Evolutionary conservation across 202 grass and related monocot species (phyloP), one percentile per base, ranked within the genome.

Genomic region (Schoenoplectus triqueter): DNA sequence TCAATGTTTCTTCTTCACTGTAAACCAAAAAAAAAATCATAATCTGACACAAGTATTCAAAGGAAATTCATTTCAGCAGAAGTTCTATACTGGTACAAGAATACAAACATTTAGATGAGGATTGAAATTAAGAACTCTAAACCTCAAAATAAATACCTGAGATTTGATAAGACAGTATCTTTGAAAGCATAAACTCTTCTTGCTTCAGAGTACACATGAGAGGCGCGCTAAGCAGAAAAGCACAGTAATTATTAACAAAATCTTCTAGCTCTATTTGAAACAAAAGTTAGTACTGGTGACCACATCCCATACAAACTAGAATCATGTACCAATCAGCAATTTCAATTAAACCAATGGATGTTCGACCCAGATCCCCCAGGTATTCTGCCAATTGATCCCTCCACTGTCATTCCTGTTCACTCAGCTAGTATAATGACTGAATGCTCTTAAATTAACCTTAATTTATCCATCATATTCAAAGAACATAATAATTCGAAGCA

Each of bases 171-270:
- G 22, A 98, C 91, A 3, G 91, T 91, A 61, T 99, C 91, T 74
- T 90, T 94, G 41, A 99, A 99, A 14, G 84, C 86, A 81, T 94
- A 89, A 85, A 99, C 96, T 62, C 93, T 74, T 79, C 86, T 95
- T 89, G 93, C 91, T 88, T 99, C 96, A 1, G 93, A 94, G 86
- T 95, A 95, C 20, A 99, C 96, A 92, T 99, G 96, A 11, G 80
- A 86, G 1, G 96, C 91, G 69, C 90, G 93, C 96, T 99, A 82
- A 41, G 82, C 85, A 75, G 57, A 44, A 56, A 85, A n/a, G 41
- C 66, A 76, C 7, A 78, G 46, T 41, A 6, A 7, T 73, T 46
- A 41, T 61, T 21, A 42, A 62, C 50, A 60, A 78, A 59, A 78
- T 78, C 39, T 47, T 66, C 40, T 50, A 66, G 10, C 21, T 49